Conservation (phyloP, 2,329 filamentous ascomycete genomes). For the Xylariaceae sp. region DNA sequence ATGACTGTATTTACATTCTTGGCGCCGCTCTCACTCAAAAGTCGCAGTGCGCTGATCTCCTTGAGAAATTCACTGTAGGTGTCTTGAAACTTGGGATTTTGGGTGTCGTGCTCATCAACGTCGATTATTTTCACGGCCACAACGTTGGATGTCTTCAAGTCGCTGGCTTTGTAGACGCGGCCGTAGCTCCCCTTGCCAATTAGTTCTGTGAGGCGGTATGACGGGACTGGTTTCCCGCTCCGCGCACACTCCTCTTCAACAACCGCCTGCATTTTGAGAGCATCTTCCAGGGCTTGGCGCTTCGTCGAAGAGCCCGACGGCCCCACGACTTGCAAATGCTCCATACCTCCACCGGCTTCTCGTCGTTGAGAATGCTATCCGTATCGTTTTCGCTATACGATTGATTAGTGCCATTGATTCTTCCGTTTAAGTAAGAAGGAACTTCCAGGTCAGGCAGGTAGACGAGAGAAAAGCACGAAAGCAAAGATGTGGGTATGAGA, state of each 20-base stretch:
- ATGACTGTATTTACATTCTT: slow-evolving; percentile 78
- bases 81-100: slow-evolving; percentile 59
- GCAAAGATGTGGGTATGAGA: background rate
- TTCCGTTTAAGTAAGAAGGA: background rate
- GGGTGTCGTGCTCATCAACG: slow-evolving; percentile 69
- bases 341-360: slow-evolving; percentile 22
- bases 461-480: background rate
- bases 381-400: slow-evolving; percentile 1
- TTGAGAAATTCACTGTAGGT: slow-evolving; percentile 66
- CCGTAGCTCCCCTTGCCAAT: slow-evolving; percentile 73
- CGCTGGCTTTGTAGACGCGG: slow-evolving; percentile 63
- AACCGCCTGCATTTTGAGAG: slow-evolving; percentile 61
- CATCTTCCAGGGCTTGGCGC: slow-evolving; percentile 61
- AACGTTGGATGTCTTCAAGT: slow-evolving; percentile 43
- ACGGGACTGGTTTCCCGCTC: slow-evolving; percentile 54
- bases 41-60: slow-evolving; percentile 63
- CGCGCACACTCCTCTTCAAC: slow-evolving; percentile 59
- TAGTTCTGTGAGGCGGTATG: slow-evolving; percentile 64
- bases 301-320: slow-evolving; percentile 23
- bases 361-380: slow-evolving; percentile 4
- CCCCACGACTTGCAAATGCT: slow-evolving; percentile 27
- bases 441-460: too few relatives aligned
- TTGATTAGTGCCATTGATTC: slow-evolving; percentile 2
- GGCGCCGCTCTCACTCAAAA: slow-evolving; percentile 67
- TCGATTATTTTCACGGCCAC: slow-evolving; percentile 81